Conservation (phyloP, 108 stramenopile species). For the Aurantiochytrium sp. region DNA sequence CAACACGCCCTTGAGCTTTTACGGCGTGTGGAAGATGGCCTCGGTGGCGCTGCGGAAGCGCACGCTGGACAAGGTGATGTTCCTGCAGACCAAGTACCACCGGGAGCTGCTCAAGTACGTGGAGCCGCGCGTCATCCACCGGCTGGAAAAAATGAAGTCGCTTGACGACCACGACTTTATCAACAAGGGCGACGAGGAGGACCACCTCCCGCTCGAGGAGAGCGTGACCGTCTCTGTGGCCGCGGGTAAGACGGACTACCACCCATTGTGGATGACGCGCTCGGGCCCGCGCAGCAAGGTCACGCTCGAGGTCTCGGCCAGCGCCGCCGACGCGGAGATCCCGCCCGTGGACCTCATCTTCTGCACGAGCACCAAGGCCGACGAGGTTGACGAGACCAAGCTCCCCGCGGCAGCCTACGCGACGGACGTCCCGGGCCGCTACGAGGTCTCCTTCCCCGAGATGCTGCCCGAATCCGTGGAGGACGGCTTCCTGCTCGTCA, state of each 20-base stretch:
- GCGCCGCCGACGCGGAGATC: neutral
- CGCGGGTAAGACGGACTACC: constrained; percentile 13
- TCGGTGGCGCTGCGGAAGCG: neutral
- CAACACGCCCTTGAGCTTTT: neutral
- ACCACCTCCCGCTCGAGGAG: neutral
- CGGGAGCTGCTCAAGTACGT: constrained; percentile 25
- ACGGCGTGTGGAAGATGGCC: neutral
- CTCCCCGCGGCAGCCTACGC: neutral
- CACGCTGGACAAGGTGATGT: neutral
- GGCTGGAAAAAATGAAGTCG: constrained; percentile 11
- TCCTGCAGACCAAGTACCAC: neutral
- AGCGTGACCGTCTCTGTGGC: neutral
- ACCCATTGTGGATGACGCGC: constrained; percentile 16
- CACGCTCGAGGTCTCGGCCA: neutral
- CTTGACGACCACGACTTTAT: neutral
- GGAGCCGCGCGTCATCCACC: neutral
- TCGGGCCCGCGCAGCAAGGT: neutral
- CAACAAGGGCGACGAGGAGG: neutral
- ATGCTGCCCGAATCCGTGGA: neutral
- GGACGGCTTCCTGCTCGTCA: neutral
- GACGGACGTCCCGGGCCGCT: neutral
- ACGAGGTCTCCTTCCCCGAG: neutral
- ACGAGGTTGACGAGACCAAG: neutral
- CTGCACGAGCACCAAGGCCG: neutral
- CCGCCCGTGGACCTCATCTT: neutral